Conservation (phyloP, 371 early-diverging fungal species). For the Catenaria anguillulae region DNA sequence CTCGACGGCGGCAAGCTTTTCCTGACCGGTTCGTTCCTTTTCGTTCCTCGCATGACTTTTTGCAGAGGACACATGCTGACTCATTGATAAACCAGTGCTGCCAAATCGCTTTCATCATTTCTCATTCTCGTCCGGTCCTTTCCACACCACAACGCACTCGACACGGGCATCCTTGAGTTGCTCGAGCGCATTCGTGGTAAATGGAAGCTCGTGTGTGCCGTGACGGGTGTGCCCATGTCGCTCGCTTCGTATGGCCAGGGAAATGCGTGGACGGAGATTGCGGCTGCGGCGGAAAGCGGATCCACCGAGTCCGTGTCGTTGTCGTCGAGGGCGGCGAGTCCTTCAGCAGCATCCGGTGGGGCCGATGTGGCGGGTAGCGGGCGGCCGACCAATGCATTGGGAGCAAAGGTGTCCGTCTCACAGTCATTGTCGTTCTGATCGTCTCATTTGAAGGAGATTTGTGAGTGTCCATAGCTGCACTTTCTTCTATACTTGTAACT, state of each 20-base stretch:
- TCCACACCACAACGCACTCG: not conserved
- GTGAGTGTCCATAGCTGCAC: no score
- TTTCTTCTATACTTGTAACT: no score
- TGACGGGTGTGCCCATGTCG: not conserved
- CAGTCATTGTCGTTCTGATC: not conserved
- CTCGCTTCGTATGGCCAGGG: no score
- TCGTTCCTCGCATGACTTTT: not conserved
- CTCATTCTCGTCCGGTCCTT: not conserved
- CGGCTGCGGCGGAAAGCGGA: no score
- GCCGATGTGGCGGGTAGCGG: not conserved
- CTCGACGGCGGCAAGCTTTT: not conserved
- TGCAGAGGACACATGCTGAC: not conserved
- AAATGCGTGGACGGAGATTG: no score
- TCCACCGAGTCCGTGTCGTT: no score
- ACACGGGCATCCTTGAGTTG: not conserved
- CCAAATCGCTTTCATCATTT: not conserved
- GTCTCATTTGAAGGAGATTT: no score
- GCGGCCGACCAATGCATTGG: not conserved
- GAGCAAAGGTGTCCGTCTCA: not conserved
- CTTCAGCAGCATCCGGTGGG: no score
- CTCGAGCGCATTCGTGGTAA: not conserved
- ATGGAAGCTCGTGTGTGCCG: not conserved
- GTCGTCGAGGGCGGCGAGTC: no score
- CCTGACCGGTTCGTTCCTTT: no score
- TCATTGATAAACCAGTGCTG: not conserved